Evolutionary conservation across 2,329 filamentous ascomycete species (phyloP).

Genomic region (Aspergillus sp.): DNA sequence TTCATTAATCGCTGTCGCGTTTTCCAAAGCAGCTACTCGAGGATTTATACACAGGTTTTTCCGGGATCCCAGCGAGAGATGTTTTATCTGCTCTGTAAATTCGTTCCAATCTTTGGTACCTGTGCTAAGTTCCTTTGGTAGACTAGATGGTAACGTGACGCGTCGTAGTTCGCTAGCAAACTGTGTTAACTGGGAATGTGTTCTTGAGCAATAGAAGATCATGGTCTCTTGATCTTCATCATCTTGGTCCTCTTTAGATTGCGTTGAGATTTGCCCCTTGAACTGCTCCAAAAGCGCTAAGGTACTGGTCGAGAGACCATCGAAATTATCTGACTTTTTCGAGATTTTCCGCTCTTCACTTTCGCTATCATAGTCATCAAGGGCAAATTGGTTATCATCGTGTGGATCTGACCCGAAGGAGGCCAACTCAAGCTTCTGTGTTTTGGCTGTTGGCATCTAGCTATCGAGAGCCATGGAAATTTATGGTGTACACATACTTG

Average conservation of each 20-base stretch:
- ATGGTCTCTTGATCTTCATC: constrained; percentile 62
- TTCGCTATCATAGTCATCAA: constrained; percentile 71
- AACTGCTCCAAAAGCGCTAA: constrained; percentile 67
- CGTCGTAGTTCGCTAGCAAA: constrained; percentile 78
- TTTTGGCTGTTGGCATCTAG: not conserved
- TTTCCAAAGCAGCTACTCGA: constrained; percentile 65
- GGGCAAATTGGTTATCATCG: constrained; percentile 66
- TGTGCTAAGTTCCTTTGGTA: constrained; percentile 44
- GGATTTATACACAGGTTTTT: constrained; percentile 90
- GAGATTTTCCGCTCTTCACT: constrained; percentile 37
- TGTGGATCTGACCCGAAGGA: constrained; percentile 16
- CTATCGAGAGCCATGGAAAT: not conserved
- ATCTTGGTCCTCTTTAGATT: constrained; percentile 37
- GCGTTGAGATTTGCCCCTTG: constrained; percentile 39
- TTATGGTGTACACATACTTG: constrained; percentile 24
- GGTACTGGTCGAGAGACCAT: constrained; percentile 68
- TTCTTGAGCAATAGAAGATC: constrained; percentile 89
- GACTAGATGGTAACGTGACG: constrained; percentile 69
- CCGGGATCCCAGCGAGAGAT: constrained; percentile 77
- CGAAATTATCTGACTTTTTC: constrained; percentile 26
- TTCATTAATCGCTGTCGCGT: constrained; percentile 82
- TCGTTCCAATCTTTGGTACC: constrained; percentile 17
- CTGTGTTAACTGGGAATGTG: constrained; percentile 85
- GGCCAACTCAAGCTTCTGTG: constrained; percentile 24
- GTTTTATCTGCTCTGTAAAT: constrained; percentile 63